Base-by-base conservation (phyloP, 2,329 filamentous ascomycete genomes). In the Penicillium corylophilum region DNA sequence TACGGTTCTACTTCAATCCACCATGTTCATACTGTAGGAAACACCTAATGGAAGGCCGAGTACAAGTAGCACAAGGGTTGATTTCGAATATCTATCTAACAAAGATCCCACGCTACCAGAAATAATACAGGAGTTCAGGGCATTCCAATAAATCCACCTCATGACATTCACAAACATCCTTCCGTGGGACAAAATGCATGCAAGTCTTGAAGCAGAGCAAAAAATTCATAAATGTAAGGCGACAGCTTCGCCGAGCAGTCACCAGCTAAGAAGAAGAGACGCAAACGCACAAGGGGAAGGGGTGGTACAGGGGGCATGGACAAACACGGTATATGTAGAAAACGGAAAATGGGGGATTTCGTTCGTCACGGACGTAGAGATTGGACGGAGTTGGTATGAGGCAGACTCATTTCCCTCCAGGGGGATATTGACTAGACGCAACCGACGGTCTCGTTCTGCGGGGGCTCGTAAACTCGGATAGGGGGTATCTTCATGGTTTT, bases 361-460 rank as follows among this genome's bases (percentile, higher is more conserved):
- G 44, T 62, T 61, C 57, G 52, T 65, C 56, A 58, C 55, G 49
- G 55, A 59, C 57, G 56, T 54, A 53, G 44, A 60, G 31, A 54
- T 48, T 38, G 43, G 35, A 20, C 35, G 29, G 50, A 50, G 54
- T 59, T 52, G 48, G 48, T 50, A 49, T 35, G 39, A 53, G 48
- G 52, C 39, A 57, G 49, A 44, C 54, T 59, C 51, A 45, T 48
- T 52, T 60, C 51, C 53, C 48, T 55, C 54, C 55, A 62, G 54
- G 52, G 54, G 55, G 35, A 39, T 43, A 50, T 47, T 57, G 53
- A 50, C 42, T 44, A 29, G 46, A 38, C 50, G 50, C 26, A 12
- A 33, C 16, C 39, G 18, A 31, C 46, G 45, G 49, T 46, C 44
- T 57, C 29, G 31, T 45, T 54, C 50, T 47, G 48, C 31, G 44